Base-by-base conservation (phyloP, 1,139 yeast genomes). In the Suhomyces atakaporum region DNA sequence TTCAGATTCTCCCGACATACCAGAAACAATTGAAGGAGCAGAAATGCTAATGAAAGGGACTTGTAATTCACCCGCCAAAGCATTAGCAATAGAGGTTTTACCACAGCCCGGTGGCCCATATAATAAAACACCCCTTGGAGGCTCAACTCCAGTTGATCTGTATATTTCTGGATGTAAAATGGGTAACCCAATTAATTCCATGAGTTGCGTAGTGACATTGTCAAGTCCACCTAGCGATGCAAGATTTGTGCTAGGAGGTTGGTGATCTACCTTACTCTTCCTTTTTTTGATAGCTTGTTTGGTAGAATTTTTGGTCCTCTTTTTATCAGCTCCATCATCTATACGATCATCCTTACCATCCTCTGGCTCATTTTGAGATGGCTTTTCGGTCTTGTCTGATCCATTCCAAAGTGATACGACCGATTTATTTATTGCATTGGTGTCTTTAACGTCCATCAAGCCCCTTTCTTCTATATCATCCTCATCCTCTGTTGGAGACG, bases 71-170 rank as follows among this genome's bases (percentile, higher is more conserved):
- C 96, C 96, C 2, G 98, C 98, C 27, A 92, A 69, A 0, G 97
- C 97, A 60, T 90, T 88, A 2, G 98, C 98, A 39, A 92, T 81
- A 35, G 96, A 83, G 0, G 99, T 92, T 55, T 92, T 92, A 57
- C 99, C 99, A 67, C 98, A 92, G 10, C 99, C 99, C 1, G 98
- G 98, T 0, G 99, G 98, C 0, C 99, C 99, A 59, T 90, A 96
- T 20, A 92, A 65, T 19, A 92, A 61, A 2, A 92, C 96, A 42
- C 98, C 98, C 31, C 97, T 73, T n/a, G 98, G 96, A 10, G 97
- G 96, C 49, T 89, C 96, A 4, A 92, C 90, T 16, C 98, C 97
- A 0, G 96, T 85, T 7, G 90, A 75, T 12, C 69, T 49, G 54
- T 88, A 92, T 2, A 92, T 86, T 59, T 92, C 98, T 0, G 97